Evolutionary conservation across 257 asterid genomes (phyloP), one percentile per base, ranked within the genome.

Genomic region (Nicotiana sylvestris): DNA sequence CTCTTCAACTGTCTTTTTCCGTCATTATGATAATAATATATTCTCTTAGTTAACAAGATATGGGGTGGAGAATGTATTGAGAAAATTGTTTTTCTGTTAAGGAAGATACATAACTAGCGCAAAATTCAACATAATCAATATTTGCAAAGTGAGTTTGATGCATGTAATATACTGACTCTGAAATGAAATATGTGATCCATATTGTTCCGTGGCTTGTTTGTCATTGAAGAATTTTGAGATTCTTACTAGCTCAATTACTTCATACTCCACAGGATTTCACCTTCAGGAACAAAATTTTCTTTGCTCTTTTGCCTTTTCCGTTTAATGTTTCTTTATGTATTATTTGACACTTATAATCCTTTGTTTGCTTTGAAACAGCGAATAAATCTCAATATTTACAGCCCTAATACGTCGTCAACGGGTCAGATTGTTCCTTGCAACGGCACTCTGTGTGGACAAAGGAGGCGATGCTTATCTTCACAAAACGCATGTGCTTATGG

Each of bases 401-500:
- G 93, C 84, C 96, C 93, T 27, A 90, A 84, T 62, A 65, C 85
- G 11, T 96, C 99, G 21, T 89, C 98, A 62, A 90, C 92, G 15
- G 86, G 96, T 82, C 11, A 46, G 65, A 86, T 83, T 10, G 90
- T 96, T 86, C 91, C 97, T 18, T 96, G 99, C 91, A 93, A 93
- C 67, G 88, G 97, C 88, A 81, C 94, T 43, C 78, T 9, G 66
- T 96, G 99, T 86, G 92, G 96, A 81, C 86, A 64, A 78, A 80
- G 83, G 74, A 84, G 94, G 78, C 91, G 61, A n/a, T 96, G 99
- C 84, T 77, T 92, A 1, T 30, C 27, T 4, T 72, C 86, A 43
- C 89, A 64, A 4, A 89, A 93, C 5, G 97, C 98, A 65, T 96
- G 99, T 88, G 93, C 93, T 67, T 96, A 96, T 86, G 87, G 90